Evolutionary conservation across 208 protist species (phyloP), one percentile per base, ranked within the genome.

Genomic region (Naegleria lovaniensis): DNA sequence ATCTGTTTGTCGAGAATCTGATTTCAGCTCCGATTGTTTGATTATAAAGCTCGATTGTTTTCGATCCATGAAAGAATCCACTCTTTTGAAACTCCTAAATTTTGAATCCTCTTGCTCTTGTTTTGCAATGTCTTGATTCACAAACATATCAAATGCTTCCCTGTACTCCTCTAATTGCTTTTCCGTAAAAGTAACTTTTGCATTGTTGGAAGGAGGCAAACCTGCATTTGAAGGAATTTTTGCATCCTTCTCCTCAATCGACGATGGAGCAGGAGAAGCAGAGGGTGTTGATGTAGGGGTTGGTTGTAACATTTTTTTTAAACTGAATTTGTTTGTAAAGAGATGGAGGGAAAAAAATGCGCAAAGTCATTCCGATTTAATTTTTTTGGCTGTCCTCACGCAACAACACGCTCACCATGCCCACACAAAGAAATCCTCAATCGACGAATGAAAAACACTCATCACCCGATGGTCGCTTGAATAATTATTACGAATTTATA

Each of bases 71-170:
- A 67, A 67, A 67, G 55, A 67, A 67, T 15, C 55, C 11, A 15
- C 22, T 67, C 55, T 4, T 29, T 15, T 67, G 55, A 67, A 67
- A 67, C 55, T 67, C 43, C 43, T 48, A 48, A 48, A 48, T 75
- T 75, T 75, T 22, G 13, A n/a, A 75, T 75, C 58, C 16, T 75
- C 58, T 36, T 79, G 19, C 3, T 67, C 22, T 29, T 67, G 11
- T 29, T 67, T 67, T 29, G 11, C 55, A 67, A 67, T 67, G 19
- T 85, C 79, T 25, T 43, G 6, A 15, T 43, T 39, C 0, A 85
- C n/a, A 11, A 85, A 85, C 79, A 85, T 43, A 39, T 85, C 79
- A 85, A 85, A 85, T 43, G 79, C 79, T 5, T 43, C 38, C 36
- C 11, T 43, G 11, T 85, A 85, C 19, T 85, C 79, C 19, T 38